Percentiles rank a stretch among this genome's conserved stretches.
Conservation (phyloP, 2,329 filamentous ascomycete species). For the Penicillium hesseltinei region DNA sequence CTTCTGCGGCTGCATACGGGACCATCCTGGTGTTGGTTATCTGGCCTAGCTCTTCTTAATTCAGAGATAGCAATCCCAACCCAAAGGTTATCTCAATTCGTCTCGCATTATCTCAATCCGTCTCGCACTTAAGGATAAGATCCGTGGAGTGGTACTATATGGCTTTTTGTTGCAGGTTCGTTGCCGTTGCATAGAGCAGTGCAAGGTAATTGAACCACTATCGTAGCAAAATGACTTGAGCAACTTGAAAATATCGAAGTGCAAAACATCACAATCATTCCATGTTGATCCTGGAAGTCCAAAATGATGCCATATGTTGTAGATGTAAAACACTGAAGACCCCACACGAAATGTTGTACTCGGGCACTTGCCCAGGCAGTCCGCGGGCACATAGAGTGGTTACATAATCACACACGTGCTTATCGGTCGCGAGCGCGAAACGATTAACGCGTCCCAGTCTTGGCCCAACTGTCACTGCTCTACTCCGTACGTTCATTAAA, state of each 20-base stretch:
- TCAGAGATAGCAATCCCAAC: slow-evolving; percentile 16
- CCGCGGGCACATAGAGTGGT: not conserved
- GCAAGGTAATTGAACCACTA: not conserved
- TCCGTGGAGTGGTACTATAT: not conserved
- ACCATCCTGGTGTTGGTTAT: slow-evolving; percentile 5
- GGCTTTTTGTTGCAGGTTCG: not conserved
- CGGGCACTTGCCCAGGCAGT: not conserved
- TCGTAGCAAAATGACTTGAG: not conserved
- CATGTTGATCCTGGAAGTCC: not conserved
- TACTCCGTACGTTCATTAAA: not conserved
- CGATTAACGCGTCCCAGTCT: slow-evolving; percentile 22
- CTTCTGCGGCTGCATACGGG: slow-evolving; percentile 15
- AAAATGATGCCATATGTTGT: not conserved
- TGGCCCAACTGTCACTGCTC: slow-evolving; percentile 13
- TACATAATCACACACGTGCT: slow-evolving; percentile 22
- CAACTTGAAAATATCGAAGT: not conserved
- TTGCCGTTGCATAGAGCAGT: not conserved
- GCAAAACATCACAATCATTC: not conserved
- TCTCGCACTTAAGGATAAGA: not conserved
- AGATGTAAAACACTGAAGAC: not conserved
- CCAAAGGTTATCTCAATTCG: not conserved
- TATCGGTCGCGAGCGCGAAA: slow-evolving; percentile 26
- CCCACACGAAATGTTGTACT: not conserved
- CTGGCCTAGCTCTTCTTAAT: slow-evolving; percentile 12
- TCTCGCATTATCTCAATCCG: not conserved